Evolutionary conservation across 2,329 filamentous ascomycete genomes (phyloP).

Genomic region (Lachnellula occidentalis): DNA sequence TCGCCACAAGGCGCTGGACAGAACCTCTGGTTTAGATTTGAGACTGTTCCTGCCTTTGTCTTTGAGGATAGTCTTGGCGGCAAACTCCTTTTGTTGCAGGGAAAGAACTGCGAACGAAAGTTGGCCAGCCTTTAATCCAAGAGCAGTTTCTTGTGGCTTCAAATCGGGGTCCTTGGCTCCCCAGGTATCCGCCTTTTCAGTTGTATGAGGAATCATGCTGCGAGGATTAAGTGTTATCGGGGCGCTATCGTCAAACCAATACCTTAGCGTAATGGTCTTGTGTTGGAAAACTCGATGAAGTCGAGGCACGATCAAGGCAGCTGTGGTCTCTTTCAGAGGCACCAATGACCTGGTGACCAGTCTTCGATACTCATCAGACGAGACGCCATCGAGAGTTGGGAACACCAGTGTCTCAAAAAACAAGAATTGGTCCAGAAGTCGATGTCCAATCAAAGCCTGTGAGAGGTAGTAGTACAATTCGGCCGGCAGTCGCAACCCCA

Average conservation of each 20-base stretch:
- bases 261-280: conserved; percentile 69
- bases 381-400: conserved; percentile 80
- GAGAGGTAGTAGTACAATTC: conserved; percentile 90
- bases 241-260: conserved; percentile 76
- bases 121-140: conserved; percentile 37
- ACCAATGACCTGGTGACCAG: conserved; percentile 71
- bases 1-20: conserved; percentile 73
- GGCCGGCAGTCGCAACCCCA: conserved; percentile 82
- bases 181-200: conserved; percentile 55
- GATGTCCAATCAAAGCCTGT: conserved; percentile 71
- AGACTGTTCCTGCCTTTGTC: conserved; percentile 29
- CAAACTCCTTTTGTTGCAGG: conserved; percentile 65
- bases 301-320: conserved; percentile 72
- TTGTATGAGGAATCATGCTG: conserved; percentile 44
- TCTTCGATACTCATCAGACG: conserved; percentile 72
- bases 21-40: conserved; percentile 63
- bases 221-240: conserved; percentile 64
- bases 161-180: conserved; percentile 57
- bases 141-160: conserved; percentile 39
- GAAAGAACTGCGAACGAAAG: conserved; percentile 59
- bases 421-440: conserved; percentile 76
- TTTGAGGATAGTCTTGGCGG: conserved; percentile 59
- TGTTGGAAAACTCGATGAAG: conserved; percentile 80
- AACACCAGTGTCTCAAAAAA: conserved; percentile 71
- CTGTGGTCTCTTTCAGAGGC: conserved; percentile 67